These are phyloP conservation scores for Sporisorium scitamineum DNA, from an alignment of 1,284 basidiomycete genomes.

Conservation along the genomic window DNA sequence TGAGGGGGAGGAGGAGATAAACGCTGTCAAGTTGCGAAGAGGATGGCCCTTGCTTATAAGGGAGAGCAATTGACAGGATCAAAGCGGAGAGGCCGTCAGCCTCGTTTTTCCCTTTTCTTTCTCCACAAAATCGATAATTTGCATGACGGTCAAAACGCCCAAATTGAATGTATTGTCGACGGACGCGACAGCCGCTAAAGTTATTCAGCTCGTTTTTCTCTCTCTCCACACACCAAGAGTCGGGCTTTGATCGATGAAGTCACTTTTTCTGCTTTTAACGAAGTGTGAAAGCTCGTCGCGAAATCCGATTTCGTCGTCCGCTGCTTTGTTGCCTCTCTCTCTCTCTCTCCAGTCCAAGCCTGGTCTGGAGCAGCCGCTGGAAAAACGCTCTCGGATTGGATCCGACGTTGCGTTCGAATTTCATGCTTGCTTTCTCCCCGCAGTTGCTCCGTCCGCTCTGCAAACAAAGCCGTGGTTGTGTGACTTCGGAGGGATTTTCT, in stretches of 20 bases:
- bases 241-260: neutral
- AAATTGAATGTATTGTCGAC: too few species aligned
- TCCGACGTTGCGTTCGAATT: neutral
- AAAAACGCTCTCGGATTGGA: neutral
- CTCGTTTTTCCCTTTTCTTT: neutral
- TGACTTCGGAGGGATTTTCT: neutral
- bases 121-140: too few species aligned
- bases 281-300: neutral
- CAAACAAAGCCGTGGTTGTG: too few species aligned
- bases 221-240: too few species aligned
- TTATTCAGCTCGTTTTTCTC: too few species aligned
- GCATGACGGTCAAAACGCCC: too few species aligned
- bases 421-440: neutral
- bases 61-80: too few species aligned
- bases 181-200: too few species aligned
- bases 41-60: conserved; percentile 10
- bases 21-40: neutral
- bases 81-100: neutral
- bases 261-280: neutral
- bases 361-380: neutral
- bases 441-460: neutral
- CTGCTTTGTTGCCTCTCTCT: neutral
- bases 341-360: too few species aligned
- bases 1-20: neutral
- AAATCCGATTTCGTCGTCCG: neutral